A percentile compares a stretch with the other conserved stretches of the same genome.
Conservation (phyloP, 805 yeast species). For the Barnettozyma pratensis region DNA sequence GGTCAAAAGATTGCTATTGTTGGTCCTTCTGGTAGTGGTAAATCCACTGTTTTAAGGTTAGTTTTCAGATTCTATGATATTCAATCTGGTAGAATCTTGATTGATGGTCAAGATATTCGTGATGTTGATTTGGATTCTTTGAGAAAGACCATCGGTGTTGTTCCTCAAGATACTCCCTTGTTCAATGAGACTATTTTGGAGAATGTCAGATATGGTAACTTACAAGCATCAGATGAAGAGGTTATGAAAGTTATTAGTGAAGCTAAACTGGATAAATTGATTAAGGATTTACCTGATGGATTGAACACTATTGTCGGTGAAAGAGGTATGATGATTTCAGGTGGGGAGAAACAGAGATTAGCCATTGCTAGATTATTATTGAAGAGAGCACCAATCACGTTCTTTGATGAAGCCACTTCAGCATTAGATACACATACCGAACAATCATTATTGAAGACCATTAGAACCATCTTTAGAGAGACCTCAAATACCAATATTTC, state of each 20-base stretch:
- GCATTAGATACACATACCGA: constrained; percentile 97
- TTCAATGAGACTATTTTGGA: constrained; percentile 88
- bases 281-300: constrained; percentile 77
- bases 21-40: constrained; percentile 96
- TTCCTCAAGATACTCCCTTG: constrained; percentile 95
- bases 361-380: constrained; percentile 90
- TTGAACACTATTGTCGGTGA: constrained; percentile 88
- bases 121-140: constrained; percentile 71
- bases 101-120: constrained; percentile 86
- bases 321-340: constrained; percentile 97
- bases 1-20: constrained; percentile 92
- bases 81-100: constrained; percentile 63
- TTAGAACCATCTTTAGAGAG: constrained; percentile 58
- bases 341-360: constrained; percentile 96
- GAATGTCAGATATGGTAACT: constrained; percentile 80
- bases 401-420: constrained; percentile 95
- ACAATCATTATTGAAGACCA: constrained; percentile 72
- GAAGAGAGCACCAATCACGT: constrained; percentile 83
- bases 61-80: constrained; percentile 91
- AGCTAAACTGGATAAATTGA: constrained; percentile 63
- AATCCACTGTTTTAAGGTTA: constrained; percentile 79
- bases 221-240: constrained; percentile 69
- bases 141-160: constrained; percentile 77
- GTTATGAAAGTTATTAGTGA: constrained; percentile 56
- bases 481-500: constrained; percentile 70